These are phyloP conservation scores for Xylariaceae sp. DNA, from an alignment of 2,329 filamentous ascomycete genomes.

Conservation along the genomic window DNA sequence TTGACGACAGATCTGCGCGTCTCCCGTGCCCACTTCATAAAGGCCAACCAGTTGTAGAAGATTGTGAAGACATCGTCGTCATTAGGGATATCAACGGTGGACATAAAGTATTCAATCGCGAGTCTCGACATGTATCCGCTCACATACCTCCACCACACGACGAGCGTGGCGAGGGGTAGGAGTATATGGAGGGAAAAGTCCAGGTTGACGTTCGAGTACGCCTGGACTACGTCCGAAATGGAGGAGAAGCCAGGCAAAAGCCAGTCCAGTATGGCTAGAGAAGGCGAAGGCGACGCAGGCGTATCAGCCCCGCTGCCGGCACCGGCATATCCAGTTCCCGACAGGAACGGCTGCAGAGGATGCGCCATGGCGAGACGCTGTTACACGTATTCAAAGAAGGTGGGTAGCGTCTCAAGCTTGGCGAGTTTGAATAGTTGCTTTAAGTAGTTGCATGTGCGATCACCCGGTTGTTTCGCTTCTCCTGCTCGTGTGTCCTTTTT, in stretches of 20 bases:
- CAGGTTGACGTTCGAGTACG: slow-evolving; percentile 56
- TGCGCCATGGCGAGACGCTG: background rate
- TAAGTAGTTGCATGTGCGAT: too few species aligned
- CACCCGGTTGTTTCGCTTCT: too few species aligned
- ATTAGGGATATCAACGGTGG: slow-evolving; percentile 58
- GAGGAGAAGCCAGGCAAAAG: slow-evolving; percentile 62
- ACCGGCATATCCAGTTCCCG: too few species aligned
- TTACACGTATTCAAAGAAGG: too few species aligned
- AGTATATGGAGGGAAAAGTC: slow-evolving; percentile 57
- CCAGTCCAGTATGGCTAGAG: slow-evolving; percentile 47
- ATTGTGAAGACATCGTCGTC: slow-evolving; percentile 72
- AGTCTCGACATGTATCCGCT: slow-evolving; percentile 42
- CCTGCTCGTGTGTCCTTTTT: too few species aligned
- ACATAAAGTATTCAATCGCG: slow-evolving; percentile 54
- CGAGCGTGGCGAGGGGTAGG: slow-evolving; percentile 43
- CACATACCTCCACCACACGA: slow-evolving; percentile 49
- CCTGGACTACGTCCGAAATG: slow-evolving; percentile 46
- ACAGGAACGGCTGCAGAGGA: too few species aligned
- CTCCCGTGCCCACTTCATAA: slow-evolving; percentile 54
- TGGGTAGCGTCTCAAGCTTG: too few species aligned
- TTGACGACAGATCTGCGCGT: slow-evolving; percentile 61
- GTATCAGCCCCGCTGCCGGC: too few species aligned
- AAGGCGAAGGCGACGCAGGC: background rate
- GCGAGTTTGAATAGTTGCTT: too few species aligned
- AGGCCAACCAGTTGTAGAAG: slow-evolving; percentile 63